Evolutionary conservation across 169 alveolate species (phyloP).

Genomic region (Fabrea salina): DNA sequence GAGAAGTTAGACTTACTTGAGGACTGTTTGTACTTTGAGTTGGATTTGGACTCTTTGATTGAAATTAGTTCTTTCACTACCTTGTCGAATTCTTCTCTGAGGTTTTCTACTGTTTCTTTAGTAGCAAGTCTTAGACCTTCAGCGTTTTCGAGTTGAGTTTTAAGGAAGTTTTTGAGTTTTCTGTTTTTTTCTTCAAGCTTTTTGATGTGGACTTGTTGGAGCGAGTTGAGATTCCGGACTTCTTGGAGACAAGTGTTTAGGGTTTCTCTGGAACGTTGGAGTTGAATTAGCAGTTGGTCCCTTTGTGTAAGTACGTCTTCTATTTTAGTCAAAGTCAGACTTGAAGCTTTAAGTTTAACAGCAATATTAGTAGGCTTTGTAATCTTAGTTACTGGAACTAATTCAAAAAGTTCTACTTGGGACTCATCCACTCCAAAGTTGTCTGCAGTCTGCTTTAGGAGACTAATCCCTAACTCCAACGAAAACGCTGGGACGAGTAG

Average conservation of each 20-base stretch:
- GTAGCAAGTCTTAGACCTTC: conserved; percentile 21
- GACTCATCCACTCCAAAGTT: neutral
- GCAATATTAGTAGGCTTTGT: neutral
- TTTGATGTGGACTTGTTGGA: neutral
- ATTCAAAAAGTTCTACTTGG: neutral
- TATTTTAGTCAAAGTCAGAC: neutral
- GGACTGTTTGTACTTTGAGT: no score
- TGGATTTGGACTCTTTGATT: no score
- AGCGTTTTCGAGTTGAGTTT: conserved; percentile 25
- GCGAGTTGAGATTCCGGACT: neutral
- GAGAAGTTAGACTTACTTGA: no score
- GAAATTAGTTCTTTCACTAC: conserved; percentile 13
- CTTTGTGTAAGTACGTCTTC: conserved; percentile 20
- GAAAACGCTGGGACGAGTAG: conserved; percentile 27
- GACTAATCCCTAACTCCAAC: neutral
- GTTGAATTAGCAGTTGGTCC: conserved; percentile 12
- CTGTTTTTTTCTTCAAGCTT: conserved; percentile 13
- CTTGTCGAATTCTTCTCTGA: conserved; percentile 10
- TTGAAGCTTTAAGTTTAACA: neutral
- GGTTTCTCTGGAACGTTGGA: conserved; percentile 21
- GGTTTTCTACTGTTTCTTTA: conserved; percentile 16
- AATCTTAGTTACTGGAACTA: conserved; percentile 13
- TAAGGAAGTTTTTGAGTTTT: neutral
- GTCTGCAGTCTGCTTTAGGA: neutral
- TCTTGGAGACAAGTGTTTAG: neutral